These are phyloP conservation scores for Candida pseudoglaebosa DNA, from an alignment of 805 yeast genomes.

Conservation along the genomic window DNA sequence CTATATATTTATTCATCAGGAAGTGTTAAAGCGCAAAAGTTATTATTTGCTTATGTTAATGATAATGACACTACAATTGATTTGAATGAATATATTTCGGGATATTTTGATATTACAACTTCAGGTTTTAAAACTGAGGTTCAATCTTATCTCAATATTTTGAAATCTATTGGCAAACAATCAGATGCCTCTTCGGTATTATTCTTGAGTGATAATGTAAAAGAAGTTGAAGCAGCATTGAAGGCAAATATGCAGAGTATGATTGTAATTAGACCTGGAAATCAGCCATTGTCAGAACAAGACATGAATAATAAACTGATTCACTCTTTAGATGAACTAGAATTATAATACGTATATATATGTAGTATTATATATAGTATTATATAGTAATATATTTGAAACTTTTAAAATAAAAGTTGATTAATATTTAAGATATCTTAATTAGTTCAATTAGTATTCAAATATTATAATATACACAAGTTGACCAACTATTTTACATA, in stretches of 20 bases:
- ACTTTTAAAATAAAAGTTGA: background rate
- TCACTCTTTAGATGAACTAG: slow-evolving; percentile 11
- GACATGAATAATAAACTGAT: slow-evolving; percentile 25
- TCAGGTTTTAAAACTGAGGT: slow-evolving; percentile 67
- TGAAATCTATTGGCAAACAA: slow-evolving; percentile 34
- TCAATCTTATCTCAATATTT: slow-evolving; percentile 57
- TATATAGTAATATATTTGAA: too few species aligned
- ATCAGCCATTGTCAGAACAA: slow-evolving; percentile 44
- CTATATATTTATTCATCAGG: slow-evolving; percentile 87
- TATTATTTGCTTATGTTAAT: slow-evolving; percentile 63
- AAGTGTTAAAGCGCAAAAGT: slow-evolving; percentile 78
- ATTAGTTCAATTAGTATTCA: slow-evolving; percentile 5
- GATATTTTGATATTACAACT: slow-evolving; percentile 82
- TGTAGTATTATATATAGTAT: too few species aligned
- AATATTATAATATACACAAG: slow-evolving; percentile 10
- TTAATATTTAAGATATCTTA: background rate
- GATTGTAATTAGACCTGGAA: slow-evolving; percentile 74
- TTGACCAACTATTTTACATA: slow-evolving; percentile 17
- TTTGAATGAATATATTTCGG: slow-evolving; percentile 50
- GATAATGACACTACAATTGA: slow-evolving; percentile 35
- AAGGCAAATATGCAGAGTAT: slow-evolving; percentile 56
- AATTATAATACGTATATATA: too few species aligned
- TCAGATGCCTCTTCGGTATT: slow-evolving; percentile 34
- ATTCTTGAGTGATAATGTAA: slow-evolving; percentile 77
- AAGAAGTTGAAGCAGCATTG: slow-evolving; percentile 73